phyloP scores from a whole-genome alignment of 371 early-diverging fungal genomes.

The Batkoa obscura region DNA sequence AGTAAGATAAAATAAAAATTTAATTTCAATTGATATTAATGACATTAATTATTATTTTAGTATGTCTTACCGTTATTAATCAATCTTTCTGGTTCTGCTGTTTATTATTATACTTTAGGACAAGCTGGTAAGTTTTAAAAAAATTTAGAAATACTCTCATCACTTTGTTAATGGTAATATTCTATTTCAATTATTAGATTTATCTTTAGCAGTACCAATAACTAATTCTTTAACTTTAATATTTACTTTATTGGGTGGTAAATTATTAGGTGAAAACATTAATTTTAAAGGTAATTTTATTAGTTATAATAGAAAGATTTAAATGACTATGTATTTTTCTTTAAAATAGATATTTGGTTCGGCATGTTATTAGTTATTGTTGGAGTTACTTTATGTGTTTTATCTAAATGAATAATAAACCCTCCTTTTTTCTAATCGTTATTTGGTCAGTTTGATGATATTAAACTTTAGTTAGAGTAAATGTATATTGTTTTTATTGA shows the following conservation, averaged over 20 bases:
- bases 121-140: conserved; percentile 24
- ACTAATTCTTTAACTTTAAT: conserved; percentile 78
- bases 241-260: conserved; percentile 61
- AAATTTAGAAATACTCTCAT: too few relatives aligned
- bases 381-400: conserved; percentile 44
- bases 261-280: conserved; percentile 59
- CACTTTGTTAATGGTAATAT: not conserved
- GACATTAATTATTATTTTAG: conserved; percentile 39
- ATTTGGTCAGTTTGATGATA: too few relatives aligned
- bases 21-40: not conserved
- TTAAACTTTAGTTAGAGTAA: too few relatives aligned
- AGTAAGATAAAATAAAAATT: conserved; percentile 19
- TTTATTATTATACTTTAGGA: conserved; percentile 80
- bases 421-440: too few relatives aligned
- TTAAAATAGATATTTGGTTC: conserved; percentile 24
- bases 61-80: conserved; percentile 69
- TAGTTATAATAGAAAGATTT: not conserved
- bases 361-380: conserved; percentile 41
- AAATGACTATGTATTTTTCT: not conserved
- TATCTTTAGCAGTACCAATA: conserved; percentile 84
- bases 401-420: not conserved
- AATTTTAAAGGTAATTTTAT: conserved; percentile 14
- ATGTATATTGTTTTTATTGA: too few relatives aligned
- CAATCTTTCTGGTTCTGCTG: conserved; percentile 74
- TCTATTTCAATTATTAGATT: conserved; percentile 23